A percentile compares a stretch with the other conserved stretches of the same genome.
Conservation (phyloP, 768 basidiomycete species). For the Leccinum rimulosum region DNA sequence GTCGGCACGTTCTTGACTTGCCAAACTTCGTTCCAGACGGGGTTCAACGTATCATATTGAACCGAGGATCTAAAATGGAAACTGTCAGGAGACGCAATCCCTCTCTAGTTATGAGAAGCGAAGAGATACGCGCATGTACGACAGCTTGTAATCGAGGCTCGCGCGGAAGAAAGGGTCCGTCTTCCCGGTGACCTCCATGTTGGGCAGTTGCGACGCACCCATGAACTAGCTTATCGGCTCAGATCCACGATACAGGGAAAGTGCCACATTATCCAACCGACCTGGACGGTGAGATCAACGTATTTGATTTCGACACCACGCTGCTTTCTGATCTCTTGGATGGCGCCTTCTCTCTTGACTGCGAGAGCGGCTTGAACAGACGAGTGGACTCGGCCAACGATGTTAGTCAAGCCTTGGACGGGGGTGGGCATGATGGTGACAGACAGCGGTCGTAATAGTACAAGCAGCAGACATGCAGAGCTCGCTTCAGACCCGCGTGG, state of each 20-base stretch:
- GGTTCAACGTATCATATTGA: conserved; percentile 49
- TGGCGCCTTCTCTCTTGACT: conserved; percentile 27
- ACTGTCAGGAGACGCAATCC: background rate
- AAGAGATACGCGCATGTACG: conserved; percentile 53
- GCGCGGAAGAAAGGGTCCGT: conserved; percentile 76
- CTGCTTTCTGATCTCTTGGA: conserved; percentile 32
- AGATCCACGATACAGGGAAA: background rate
- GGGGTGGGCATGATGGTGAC: background rate
- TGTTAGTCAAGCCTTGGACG: conserved; percentile 14
- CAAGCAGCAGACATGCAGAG: background rate
- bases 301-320: conserved; percentile 41
- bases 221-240: conserved; percentile 51
- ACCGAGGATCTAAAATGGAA: conserved; percentile 58
- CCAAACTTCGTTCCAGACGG: conserved; percentile 80
- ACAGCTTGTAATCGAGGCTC: conserved; percentile 58
- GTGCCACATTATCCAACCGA: conserved; percentile 18
- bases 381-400: conserved; percentile 9
- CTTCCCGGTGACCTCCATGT: conserved; percentile 61
- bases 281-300: conserved; percentile 59
- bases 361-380: background rate
- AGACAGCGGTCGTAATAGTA: background rate
- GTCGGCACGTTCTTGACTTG: conserved; percentile 67
- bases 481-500: background rate
- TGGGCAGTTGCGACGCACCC: conserved; percentile 65
- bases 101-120: background rate